These are phyloP conservation scores for Cardiospermum halicacabum DNA, from an alignment of 345 rosid species.

Conservation along the genomic window DNA sequence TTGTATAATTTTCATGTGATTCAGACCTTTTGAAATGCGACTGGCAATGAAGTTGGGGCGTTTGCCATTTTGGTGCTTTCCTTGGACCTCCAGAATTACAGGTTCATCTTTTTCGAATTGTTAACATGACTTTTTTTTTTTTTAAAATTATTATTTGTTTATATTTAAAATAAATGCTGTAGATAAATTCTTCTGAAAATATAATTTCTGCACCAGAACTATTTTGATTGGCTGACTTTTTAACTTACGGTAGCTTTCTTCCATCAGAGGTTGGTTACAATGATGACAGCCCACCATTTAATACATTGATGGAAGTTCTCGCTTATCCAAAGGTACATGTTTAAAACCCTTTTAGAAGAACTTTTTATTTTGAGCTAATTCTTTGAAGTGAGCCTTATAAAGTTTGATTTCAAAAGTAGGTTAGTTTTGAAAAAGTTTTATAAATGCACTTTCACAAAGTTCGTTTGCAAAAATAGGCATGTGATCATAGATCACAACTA, in stretches of 20 bases:
- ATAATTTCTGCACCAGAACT: background rate
- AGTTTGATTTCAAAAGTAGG: no score
- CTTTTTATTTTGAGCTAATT: no score
- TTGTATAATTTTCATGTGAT: slow-evolving; percentile 7
- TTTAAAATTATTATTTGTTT: background rate
- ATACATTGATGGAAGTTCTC: slow-evolving; percentile 69
- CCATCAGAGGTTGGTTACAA: slow-evolving; percentile 51
- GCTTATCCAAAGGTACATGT: slow-evolving; percentile 50
- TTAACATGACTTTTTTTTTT: slow-evolving; percentile 1
- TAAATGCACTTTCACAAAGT: no score
- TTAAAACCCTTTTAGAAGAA: background rate
- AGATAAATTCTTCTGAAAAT: slow-evolving; percentile 2
- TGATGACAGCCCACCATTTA: slow-evolving; percentile 40
- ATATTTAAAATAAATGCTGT: no score
- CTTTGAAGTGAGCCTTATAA: no score
- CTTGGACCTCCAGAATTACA: slow-evolving; percentile 57
- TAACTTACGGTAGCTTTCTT: slow-evolving; percentile 2
- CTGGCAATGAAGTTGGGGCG: slow-evolving; percentile 36
- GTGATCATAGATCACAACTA: no score
- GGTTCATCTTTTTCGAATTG: slow-evolving; percentile 33
- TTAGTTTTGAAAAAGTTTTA: no score
- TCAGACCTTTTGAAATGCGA: slow-evolving; percentile 52
- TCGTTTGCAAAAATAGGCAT: no score
- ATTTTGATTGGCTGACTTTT: slow-evolving; percentile 5
- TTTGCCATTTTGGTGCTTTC: slow-evolving; percentile 61